Conservation (phyloP, 352 stramenopile species). For the Phytophthora vignae region DNA sequence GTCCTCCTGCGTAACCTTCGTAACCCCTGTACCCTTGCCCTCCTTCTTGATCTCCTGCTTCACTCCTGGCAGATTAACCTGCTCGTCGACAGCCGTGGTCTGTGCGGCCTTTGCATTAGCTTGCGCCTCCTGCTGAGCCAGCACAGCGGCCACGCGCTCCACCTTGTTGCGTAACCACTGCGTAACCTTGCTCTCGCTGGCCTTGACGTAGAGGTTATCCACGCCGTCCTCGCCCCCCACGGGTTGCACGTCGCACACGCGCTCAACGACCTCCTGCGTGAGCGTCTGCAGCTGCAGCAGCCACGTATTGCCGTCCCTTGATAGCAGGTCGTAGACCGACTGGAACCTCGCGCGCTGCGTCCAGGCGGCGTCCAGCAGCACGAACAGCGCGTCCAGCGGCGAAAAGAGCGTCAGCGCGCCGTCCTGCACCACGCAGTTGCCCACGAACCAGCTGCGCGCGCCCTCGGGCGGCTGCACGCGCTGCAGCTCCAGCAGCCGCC, state of each 20-base stretch:
- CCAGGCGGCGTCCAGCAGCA: conserved; percentile 67
- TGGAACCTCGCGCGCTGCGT: conserved; percentile 55
- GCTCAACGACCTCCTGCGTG: conserved; percentile 40
- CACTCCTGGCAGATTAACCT: conserved; percentile 45
- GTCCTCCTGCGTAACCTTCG: conserved; percentile 20
- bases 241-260: conserved; percentile 65
- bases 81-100: conserved; percentile 42
- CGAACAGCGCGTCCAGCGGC: conserved; percentile 74
- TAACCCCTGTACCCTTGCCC: background rate
- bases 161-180: conserved; percentile 66
- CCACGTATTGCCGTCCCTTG: conserved; percentile 62
- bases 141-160: conserved; percentile 47
- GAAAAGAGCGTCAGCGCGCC: conserved; percentile 71
- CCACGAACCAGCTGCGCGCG: conserved; percentile 79
- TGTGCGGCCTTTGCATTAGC: conserved; percentile 15
- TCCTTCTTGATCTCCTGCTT: background rate
- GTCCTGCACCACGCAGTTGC: conserved; percentile 76
- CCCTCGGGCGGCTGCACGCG: conserved; percentile 53
- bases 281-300: conserved; percentile 53
- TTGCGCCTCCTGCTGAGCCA: conserved; percentile 47
- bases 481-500: conserved; percentile 70
- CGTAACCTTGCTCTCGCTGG: conserved; percentile 60
- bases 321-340: conserved; percentile 68
- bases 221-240: conserved; percentile 46
- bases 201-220: conserved; percentile 65